phyloP scores from a whole-genome alignment of 495 filamentous ascomycete genomes.

The Aspergillus nanangensis region DNA sequence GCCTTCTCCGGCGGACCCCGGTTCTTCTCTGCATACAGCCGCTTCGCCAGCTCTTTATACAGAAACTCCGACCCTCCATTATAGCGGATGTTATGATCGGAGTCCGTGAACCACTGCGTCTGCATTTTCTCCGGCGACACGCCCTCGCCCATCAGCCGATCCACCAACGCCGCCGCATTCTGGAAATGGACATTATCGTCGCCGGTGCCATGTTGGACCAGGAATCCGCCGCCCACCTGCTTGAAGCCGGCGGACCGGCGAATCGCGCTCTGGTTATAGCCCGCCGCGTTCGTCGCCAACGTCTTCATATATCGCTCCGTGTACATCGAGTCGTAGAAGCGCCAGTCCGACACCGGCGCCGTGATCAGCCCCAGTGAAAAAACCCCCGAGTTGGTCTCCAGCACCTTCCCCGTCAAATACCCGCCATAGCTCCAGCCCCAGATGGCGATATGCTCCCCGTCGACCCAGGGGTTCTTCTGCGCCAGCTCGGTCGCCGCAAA shows the following conservation, averaged over 20 bases:
- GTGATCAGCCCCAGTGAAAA: constrained; percentile 15
- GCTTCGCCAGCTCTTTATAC: constrained; percentile 12
- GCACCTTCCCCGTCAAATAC: constrained; percentile 15
- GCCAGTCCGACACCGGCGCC: constrained; percentile 16
- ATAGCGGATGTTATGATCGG: constrained; percentile 15
- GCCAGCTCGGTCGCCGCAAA: constrained; percentile 13
- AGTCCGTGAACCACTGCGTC: constrained; percentile 19
- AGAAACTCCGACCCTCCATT: constrained; percentile 11
- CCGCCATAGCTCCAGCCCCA: constrained; percentile 20
- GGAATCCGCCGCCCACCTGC: constrained; percentile 11
- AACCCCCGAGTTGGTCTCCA: constrained; percentile 11
- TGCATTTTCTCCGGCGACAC: constrained; percentile 14
- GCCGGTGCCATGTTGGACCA: constrained; percentile 16
- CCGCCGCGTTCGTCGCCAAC: constrained; percentile 7
- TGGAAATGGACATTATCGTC: constrained; percentile 22
- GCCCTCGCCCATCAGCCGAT: constrained; percentile 10
- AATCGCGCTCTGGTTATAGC: constrained; percentile 13
- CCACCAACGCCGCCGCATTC: constrained; percentile 14
- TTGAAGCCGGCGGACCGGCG: constrained; percentile 12
- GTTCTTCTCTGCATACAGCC: constrained; percentile 12
- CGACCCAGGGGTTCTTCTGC: constrained; percentile 7
- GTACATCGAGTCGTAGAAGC: constrained; percentile 19
- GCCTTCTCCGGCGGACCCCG: not conserved
- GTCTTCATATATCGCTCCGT: constrained; percentile 20
- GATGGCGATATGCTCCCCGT: constrained; percentile 14